Conservation (phyloP, 768 basidiomycete genomes). For the Mycena leptocephala region DNA sequence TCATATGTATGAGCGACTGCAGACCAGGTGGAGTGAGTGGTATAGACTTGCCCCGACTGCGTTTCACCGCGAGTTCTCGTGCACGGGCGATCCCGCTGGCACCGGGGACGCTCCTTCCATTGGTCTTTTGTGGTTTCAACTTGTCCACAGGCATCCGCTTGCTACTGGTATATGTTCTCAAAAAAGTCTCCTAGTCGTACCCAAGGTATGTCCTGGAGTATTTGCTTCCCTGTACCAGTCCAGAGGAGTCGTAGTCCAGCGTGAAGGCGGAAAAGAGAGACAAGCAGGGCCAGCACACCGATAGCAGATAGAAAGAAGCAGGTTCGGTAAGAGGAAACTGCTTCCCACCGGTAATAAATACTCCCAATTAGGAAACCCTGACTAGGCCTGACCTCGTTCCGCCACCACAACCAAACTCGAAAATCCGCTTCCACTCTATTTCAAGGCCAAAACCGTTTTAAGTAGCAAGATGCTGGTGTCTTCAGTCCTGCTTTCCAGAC, state of each 20-base stretch:
- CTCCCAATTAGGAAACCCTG: neutral
- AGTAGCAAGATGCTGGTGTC: too few relatives aligned
- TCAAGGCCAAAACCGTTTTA: too few relatives aligned
- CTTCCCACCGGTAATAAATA: neutral
- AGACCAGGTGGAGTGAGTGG: too few relatives aligned
- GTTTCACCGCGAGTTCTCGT: constrained; percentile 82
- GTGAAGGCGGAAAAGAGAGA: neutral
- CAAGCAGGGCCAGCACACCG: neutral
- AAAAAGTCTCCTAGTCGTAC: neutral
- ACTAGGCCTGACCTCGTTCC: neutral
- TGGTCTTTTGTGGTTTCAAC: constrained; percentile 60
- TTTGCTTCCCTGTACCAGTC: too few relatives aligned
- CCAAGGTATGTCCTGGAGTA: too few relatives aligned
- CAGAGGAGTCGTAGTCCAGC: neutral
- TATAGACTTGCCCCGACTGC: constrained; percentile 68
- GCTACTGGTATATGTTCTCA: neutral
- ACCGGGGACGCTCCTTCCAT: constrained; percentile 66
- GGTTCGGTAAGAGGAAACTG: neutral
- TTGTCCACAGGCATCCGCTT: constrained; percentile 68
- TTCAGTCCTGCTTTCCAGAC: neutral
- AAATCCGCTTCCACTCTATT: neutral
- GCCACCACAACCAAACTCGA: neutral
- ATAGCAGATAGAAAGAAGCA: constrained; percentile 15
- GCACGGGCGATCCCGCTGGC: constrained; percentile 63
- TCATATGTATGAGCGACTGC: neutral